Evolutionary conservation across 23 red algal species (phyloP).

Genomic region (Agarophyton chilense): DNA sequence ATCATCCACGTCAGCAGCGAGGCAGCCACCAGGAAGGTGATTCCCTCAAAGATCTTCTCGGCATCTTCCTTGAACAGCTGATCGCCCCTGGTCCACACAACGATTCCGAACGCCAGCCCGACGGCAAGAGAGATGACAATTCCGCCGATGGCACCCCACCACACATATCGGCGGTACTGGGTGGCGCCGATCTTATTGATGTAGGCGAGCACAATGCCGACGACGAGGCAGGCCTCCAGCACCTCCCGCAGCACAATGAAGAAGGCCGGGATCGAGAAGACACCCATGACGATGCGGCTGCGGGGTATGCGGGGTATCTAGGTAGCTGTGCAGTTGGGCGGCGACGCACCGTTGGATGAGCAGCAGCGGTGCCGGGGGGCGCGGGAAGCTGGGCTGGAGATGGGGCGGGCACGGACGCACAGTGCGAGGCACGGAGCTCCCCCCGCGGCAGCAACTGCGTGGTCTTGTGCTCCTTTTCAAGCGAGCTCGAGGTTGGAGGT

Average conservation of each 20-base stretch:
- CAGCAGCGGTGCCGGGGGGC: background rate
- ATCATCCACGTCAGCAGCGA: slow-evolving; percentile 90
- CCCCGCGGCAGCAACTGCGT: too few relatives aligned
- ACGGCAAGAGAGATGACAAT: slow-evolving; percentile 43
- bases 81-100: slow-evolving; percentile 56
- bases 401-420: background rate
- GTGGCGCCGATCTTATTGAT: slow-evolving; percentile 68
- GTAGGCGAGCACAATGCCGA: slow-evolving; percentile 85
- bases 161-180: slow-evolving; percentile 72
- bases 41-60: slow-evolving; percentile 81
- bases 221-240: slow-evolving; percentile 86
- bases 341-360: background rate
- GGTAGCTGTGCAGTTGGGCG: background rate
- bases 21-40: slow-evolving; percentile 74
- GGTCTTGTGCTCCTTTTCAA: too few relatives aligned
- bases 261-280: slow-evolving; percentile 87
- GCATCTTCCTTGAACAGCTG: slow-evolving; percentile 54
- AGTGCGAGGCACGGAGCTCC: background rate
- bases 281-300: background rate
- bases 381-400: too few relatives aligned
- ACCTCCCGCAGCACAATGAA: slow-evolving; percentile 91
- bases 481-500: too few relatives aligned
- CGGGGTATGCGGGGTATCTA: too few relatives aligned
- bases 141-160: slow-evolving; percentile 72
- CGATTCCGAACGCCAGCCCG: slow-evolving; percentile 72